These are phyloP conservation scores for Beverwykella pulmonaria DNA, from an alignment of 495 filamentous ascomycete genomes.

Conservation along the genomic window DNA sequence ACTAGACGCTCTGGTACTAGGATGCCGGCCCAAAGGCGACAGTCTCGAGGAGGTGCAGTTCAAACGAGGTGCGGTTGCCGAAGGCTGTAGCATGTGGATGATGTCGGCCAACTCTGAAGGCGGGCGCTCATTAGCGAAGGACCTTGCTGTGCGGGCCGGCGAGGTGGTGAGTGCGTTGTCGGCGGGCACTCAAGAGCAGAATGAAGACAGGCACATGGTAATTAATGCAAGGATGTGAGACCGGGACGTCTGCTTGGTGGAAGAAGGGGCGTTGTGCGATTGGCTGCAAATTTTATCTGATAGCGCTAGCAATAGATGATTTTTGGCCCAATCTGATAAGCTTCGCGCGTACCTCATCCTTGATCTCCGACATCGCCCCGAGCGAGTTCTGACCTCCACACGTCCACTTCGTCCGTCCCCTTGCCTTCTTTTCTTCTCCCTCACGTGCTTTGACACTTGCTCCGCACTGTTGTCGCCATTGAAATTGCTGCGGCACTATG, in stretches of 20 bases:
- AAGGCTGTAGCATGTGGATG: slow-evolving; percentile 31
- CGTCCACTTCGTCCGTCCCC: not conserved
- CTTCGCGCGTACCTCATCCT: not conserved
- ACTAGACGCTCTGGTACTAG: slow-evolving; percentile 25
- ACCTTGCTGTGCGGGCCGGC: slow-evolving; percentile 28
- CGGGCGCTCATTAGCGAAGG: slow-evolving; percentile 31
- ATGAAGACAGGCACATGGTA: not conserved
- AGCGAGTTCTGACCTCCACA: too few species aligned
- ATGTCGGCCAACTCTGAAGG: slow-evolving; percentile 24
- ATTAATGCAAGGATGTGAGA: slow-evolving; percentile 31
- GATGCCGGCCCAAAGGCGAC: slow-evolving; percentile 32
- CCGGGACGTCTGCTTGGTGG: not conserved
- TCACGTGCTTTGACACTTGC: not conserved
- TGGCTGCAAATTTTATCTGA: slow-evolving; percentile 22
- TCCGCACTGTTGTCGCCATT: not conserved
- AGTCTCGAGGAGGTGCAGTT: slow-evolving; percentile 35
- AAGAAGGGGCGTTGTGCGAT: slow-evolving; percentile 10
- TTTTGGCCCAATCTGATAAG: not conserved
- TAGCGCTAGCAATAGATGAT: slow-evolving; percentile 2
- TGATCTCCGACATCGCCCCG: slow-evolving; percentile 30
- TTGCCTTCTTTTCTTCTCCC: not conserved
- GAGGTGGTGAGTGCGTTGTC: slow-evolving; percentile 20
- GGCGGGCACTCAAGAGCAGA: not conserved
- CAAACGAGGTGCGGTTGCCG: slow-evolving; percentile 27
- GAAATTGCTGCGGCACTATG: too few species aligned